Evolutionary conservation across 345 rosid genomes (phyloP).

Genomic region (Combretum micranthum): DNA sequence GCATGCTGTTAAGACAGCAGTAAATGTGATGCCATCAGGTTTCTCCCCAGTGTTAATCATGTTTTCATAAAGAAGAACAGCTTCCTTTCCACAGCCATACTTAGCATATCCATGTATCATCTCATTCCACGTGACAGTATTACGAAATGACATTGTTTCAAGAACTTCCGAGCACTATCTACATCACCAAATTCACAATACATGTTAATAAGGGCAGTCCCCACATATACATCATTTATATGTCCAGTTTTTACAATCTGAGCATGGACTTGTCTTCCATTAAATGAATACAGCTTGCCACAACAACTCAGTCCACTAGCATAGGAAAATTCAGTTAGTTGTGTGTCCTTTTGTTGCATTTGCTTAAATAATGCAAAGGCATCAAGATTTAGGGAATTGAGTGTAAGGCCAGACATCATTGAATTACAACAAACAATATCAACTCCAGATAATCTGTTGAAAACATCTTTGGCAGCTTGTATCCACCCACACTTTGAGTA

Average conservation of each 20-base stretch:
- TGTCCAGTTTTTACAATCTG: constrained; percentile 50
- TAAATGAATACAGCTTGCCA: constrained; percentile 38
- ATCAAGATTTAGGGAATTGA: constrained; percentile 42
- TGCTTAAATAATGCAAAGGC: constrained; percentile 49
- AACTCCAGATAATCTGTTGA: constrained; percentile 21
- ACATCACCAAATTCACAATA: constrained; percentile 65
- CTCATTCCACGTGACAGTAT: constrained; percentile 71
- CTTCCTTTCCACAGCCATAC: constrained; percentile 54
- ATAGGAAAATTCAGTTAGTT: constrained; percentile 59
- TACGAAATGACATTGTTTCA: constrained; percentile 49
- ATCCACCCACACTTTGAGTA: constrained; percentile 61
- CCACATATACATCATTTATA: constrained; percentile 50
- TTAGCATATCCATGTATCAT: constrained; percentile 90
- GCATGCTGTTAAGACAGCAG: constrained; percentile 70
- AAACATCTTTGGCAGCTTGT: constrained; percentile 38
- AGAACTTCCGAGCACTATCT: constrained; percentile 39
- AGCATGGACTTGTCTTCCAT: constrained; percentile 61
- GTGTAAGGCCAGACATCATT: constrained; percentile 55
- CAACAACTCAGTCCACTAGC: constrained; percentile 51
- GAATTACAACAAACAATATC: constrained; percentile 84
- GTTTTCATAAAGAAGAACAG: constrained; percentile 44
- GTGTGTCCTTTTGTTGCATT: constrained; percentile 35
- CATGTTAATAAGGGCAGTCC: constrained; percentile 59
- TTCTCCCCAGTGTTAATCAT: constrained; percentile 45
- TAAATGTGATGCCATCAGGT: constrained; percentile 51